Conservation (phyloP, 139 green algal genomes). For the Parachlorella kessleri region DNA sequence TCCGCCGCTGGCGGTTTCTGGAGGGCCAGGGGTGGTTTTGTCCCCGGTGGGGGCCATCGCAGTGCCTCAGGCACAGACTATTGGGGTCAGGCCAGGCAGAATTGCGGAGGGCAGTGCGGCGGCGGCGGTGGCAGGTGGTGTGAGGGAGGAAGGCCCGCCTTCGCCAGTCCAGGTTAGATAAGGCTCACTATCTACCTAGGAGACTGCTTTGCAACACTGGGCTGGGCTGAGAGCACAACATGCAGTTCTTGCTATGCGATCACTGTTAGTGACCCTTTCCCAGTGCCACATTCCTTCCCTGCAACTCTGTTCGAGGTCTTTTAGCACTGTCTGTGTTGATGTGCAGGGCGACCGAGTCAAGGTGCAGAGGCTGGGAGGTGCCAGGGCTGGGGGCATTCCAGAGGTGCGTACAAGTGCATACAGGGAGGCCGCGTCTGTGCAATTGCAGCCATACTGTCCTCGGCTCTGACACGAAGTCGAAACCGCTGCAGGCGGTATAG, state of each 20-base stretch:
- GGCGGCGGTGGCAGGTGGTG: no score
- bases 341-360: conserved; percentile 20
- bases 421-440: background rate
- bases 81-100: background rate
- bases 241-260: background rate
- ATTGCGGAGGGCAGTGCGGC: no score
- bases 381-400: conserved; percentile 1
- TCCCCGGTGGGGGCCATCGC: background rate
- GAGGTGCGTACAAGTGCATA: background rate
- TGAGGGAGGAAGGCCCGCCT: background rate
- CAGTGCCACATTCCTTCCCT: no score
- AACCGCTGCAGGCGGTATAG: background rate
- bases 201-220: no score
- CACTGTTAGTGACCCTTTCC: no score
- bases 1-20: no score
- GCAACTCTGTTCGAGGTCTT: background rate
- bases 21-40: no score
- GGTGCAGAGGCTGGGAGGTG: conserved; percentile 1
- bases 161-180: background rate
- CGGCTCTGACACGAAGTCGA: background rate
- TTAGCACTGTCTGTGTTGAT: background rate
- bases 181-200: no score
- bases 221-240: background rate
- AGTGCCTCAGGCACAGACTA: background rate
- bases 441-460: background rate